Conservation (phyloP, 208 protist species). For the Acanthamoeba sp. region DNA sequence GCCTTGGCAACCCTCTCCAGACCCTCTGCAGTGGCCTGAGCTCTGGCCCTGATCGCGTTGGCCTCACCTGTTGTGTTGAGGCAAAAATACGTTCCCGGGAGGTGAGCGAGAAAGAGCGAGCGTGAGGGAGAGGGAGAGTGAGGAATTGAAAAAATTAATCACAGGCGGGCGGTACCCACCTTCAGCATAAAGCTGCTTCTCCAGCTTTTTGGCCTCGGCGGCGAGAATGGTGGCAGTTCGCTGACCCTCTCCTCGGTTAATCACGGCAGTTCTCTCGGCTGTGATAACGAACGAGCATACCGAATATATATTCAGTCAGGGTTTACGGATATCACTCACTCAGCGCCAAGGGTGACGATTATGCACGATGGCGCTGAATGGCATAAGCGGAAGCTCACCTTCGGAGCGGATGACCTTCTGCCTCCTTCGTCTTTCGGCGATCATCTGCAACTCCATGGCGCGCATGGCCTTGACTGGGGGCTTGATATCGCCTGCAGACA, state of each 20-base stretch:
- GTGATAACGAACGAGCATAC: slow-evolving; percentile 30
- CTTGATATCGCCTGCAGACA: slow-evolving; percentile 91
- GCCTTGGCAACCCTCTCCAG: slow-evolving; percentile 52
- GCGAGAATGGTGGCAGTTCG: slow-evolving; percentile 91
- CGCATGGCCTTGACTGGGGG: slow-evolving; percentile 94
- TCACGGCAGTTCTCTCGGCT: slow-evolving; percentile 90
- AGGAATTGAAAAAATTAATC: not conserved
- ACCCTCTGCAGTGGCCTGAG: slow-evolving; percentile 75
- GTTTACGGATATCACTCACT: not conserved
- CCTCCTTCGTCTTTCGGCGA: slow-evolving; percentile 96
- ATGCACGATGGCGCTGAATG: too few relatives aligned
- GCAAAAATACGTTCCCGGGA: too few relatives aligned
- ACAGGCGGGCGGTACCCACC: not conserved
- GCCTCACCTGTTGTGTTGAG: slow-evolving; percentile 85
- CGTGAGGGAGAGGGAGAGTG: not conserved
- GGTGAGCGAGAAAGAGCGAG: not conserved
- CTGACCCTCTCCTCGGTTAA: slow-evolving; percentile 94
- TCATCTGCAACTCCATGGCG: slow-evolving; percentile 97
- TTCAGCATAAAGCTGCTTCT: slow-evolving; percentile 80
- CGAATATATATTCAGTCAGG: not conserved
- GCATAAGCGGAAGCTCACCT: too few relatives aligned
- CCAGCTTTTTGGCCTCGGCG: slow-evolving; percentile 91
- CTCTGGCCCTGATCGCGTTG: slow-evolving; percentile 73
- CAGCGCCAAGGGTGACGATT: not conserved
- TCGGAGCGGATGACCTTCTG: slow-evolving; percentile 96